Evolutionary conservation across 2,329 filamentous ascomycete genomes (phyloP), one percentile per base, ranked within the genome.

Genomic region (Scedosporium boydii): DNA sequence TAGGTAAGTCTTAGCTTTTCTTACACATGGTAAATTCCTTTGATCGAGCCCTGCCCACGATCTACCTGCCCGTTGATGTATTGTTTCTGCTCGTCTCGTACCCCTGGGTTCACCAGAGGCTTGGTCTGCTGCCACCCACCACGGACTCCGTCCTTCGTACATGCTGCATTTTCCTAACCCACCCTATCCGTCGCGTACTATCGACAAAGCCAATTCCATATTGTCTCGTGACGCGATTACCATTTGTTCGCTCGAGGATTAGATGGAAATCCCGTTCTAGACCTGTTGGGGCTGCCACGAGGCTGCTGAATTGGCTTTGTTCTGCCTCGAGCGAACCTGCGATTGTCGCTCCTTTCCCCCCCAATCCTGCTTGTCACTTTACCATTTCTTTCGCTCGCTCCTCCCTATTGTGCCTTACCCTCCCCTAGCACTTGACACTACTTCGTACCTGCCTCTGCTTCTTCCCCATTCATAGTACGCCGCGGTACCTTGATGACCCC

Each of bases 181-280:
- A 55, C 46, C 48, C 38, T 16, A 51, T 27, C 59, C 59, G 48
- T 61, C 59, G 59, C 59, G 59, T 38, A 16, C 29, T 38, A 21
- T 56, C 59, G 59, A 41, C 46, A 55, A 53, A n/a, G 46, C 46
- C 46, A 34, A 51, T 61, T 61, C 29, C 23, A 51, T 55, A 55
- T 51, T 56, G 46, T 56, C 59, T 61, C 38, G 48, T 61, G 59
- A 61, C 34, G 59, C 42, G 59, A 34, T 56, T 55, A 41, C 59
- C 46, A 56, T 61, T 23, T 61, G n/a, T 16, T 48, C 18, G 14
- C 12, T 48, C 38, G 34, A 26, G 16, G 46, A 41, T 42, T 34
- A n/a, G 29, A 56, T 61, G 59, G 59, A 55, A 34, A 41, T 51
- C 51, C 27, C 42, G 46, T 42, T 48, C 29, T 51, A 38, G 59